Percentiles rank a stretch among this genome's conserved stretches.
Conservation (phyloP, 2,329 filamentous ascomycete species). For the Alternaria sp. region DNA sequence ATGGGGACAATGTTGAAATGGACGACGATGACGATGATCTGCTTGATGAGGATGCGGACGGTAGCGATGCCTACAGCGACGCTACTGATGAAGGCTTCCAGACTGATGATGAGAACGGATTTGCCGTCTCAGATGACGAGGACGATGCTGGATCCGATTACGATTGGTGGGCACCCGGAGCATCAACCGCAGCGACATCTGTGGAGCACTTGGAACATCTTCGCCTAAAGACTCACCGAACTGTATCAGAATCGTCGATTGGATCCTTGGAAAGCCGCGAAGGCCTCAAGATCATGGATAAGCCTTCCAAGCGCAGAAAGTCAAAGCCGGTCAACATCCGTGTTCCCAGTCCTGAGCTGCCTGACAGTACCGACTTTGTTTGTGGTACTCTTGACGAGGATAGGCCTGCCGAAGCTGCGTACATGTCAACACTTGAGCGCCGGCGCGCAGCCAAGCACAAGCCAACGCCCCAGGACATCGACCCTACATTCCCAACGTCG, state of each 20-base stretch:
- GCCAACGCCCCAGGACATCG: constrained; percentile 84
- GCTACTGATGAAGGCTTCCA: constrained; percentile 74
- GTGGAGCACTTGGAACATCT: constrained; percentile 59
- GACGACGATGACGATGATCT: constrained; percentile 52
- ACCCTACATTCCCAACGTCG: constrained; percentile 95
- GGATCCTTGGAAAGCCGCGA: constrained; percentile 58
- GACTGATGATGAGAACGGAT: constrained; percentile 80
- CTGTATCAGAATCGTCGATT: constrained; percentile 63
- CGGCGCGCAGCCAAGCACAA: constrained; percentile 83
- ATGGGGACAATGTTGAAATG: constrained; percentile 55
- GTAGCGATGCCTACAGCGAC: constrained; percentile 43
- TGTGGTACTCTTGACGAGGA: constrained; percentile 98
- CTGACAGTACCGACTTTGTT: constrained; percentile 99
- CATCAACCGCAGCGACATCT: constrained; percentile 63
- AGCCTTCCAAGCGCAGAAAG: constrained; percentile 52
- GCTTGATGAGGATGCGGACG: constrained; percentile 61
- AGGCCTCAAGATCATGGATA: constrained; percentile 39
- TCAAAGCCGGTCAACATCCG: constrained; percentile 67
- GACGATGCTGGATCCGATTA: constrained; percentile 71
- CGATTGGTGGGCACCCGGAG: constrained; percentile 69
- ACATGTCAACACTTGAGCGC: constrained; percentile 83
- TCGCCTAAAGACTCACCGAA: constrained; percentile 57
- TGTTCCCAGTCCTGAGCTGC: constrained; percentile 78
- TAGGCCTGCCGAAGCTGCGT: constrained; percentile 90
- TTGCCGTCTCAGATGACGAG: constrained; percentile 74